Conservation (phyloP, 495 filamentous ascomycete genomes). For the Daldinia childiae region DNA sequence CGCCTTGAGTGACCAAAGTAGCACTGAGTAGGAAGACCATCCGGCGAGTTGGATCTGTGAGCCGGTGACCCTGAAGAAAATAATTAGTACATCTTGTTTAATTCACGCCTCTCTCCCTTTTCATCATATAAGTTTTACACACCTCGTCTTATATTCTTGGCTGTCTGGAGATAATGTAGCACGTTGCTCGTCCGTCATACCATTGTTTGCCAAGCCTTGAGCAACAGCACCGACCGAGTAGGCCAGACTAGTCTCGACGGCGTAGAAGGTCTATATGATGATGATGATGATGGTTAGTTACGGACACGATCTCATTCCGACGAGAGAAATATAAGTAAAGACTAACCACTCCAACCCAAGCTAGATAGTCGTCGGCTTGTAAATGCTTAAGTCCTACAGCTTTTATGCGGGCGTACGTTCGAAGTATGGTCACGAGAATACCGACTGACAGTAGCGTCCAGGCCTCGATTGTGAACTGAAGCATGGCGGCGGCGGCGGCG, state of each 20-base stretch:
- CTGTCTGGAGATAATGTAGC: constrained; percentile 54
- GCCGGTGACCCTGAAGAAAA: constrained; percentile 56
- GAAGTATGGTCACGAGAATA: constrained; percentile 46
- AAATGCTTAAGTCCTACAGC: constrained; percentile 49
- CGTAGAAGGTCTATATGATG: constrained; percentile 47
- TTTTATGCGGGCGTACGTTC: constrained; percentile 51
- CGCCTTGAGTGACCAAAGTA: constrained; percentile 64
- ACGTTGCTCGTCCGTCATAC: constrained; percentile 66
- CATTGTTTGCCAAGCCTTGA: constrained; percentile 67
- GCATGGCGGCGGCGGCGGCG: constrained; percentile 41
- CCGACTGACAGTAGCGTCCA: constrained; percentile 59
- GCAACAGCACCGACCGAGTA: constrained; percentile 56
- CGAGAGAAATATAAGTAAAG: neutral
- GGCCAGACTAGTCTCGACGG: constrained; percentile 49
- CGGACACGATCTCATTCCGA: neutral
- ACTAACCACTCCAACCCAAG: constrained; percentile 54
- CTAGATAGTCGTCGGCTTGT: constrained; percentile 53
- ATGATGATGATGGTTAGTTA: constrained; percentile 12
- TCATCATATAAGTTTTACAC: neutral
- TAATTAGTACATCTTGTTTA: constrained; percentile 14
- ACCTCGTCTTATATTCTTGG: constrained; percentile 57
- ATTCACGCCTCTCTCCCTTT: neutral
- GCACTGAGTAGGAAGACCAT: constrained; percentile 64
- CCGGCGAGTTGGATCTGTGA: constrained; percentile 67
- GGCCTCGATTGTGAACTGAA: constrained; percentile 53